Evolutionary conservation across 257 asterid species (phyloP), one percentile per base, ranked within the genome.

Genomic region (Fraxinus pennsylvanica): DNA sequence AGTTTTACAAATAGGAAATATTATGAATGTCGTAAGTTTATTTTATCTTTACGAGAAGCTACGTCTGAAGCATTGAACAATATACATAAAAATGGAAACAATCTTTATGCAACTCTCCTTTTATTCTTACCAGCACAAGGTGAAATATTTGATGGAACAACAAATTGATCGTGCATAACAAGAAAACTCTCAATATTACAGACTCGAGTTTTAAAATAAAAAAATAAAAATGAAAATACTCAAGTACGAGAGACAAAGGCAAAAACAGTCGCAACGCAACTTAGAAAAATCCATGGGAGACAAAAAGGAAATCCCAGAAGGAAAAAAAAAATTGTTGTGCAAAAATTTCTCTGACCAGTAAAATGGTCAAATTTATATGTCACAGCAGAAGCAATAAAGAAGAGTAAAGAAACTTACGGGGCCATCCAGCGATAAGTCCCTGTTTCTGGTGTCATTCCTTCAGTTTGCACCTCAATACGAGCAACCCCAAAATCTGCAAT

Each of bases 391-490:
- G 59, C 29, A 4, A 36, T 35, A 27, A 54, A 35, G 45, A 69
- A 15, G 33, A 36, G 50, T 41, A 7, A 61, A 71, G 78, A 82
- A 41, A 68, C 93, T 86, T 84, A 89, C 93, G 93, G 91, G 14
- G 93, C 93, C 93, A 89, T 89, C 93, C 93, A 89, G 57, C 93
- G 91, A 78, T 89, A 89, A 19, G 93, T 89, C 71, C 93, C 93
- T 7, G 85, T 78, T 80, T 82, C 82, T 35, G 85, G 85, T 22
- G 85, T 82, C 85, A 82, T 82, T 78, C 85, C 85, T 78, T 82
- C 82, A 32, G 85, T 82, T 50, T 82, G 85, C 69, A 82, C 85
- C 82, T 81, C 85, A 57, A 81, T 81, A 19, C 85, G 85, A 66
- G 82, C 81, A 67, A 81, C 85, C 25, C 85, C 85, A 82, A 82